Base-by-base conservation (phyloP, 768 basidiomycete genomes). In the Suillus hirtellus region DNA sequence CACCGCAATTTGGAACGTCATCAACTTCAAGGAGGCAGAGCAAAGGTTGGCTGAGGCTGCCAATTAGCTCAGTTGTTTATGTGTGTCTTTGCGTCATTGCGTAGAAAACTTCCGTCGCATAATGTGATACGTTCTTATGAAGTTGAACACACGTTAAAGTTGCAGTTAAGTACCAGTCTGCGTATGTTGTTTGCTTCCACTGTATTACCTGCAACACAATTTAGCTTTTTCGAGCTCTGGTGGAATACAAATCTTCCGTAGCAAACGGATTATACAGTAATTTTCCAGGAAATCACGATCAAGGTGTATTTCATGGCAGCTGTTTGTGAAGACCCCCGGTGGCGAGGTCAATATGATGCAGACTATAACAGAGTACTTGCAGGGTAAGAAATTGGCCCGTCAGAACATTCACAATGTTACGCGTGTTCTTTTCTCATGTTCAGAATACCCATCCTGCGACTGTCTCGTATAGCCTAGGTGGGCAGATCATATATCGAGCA, bases 11-110 rank as follows among this genome's bases (percentile, higher is more conserved):
- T 98, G 96, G 95, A 89, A 88, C 68, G 95, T 99, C 64, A 86
- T 98, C 83, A 95, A 97, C 82, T 98, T 95, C 78, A 86, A 92
- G 70, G 93, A 96, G 78, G 96, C 95, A 8, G 93, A 95, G 73
- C 79, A 80, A 65, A 77, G 85, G 65, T 75, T 77, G 60, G 60
- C 71, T 55, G 81, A 81, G 52, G 83, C 77, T 14, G 61, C 71
- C 27, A 72, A 75, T 64, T 75, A 76, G 66, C 40, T 19, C 21
- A 10, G 37, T 40, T 40, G 14, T 12, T 24, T 38, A 1, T 37
- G 9, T 10, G 31, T 31, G 31, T 37, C 14, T 56, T 53, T 56
- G 34, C 42, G 43, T 60, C 40, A 17, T 31, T 42, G 17, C 38
- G 12, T 58, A 19, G 55, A 40, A 24, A 38, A 52, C 37, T 17